Percentiles rank a stretch among this genome's conserved stretches.
Evolutionary conservation across 2,329 filamentous ascomycete species (phyloP).

Genomic region (Aspergillus calidoustus): DNA sequence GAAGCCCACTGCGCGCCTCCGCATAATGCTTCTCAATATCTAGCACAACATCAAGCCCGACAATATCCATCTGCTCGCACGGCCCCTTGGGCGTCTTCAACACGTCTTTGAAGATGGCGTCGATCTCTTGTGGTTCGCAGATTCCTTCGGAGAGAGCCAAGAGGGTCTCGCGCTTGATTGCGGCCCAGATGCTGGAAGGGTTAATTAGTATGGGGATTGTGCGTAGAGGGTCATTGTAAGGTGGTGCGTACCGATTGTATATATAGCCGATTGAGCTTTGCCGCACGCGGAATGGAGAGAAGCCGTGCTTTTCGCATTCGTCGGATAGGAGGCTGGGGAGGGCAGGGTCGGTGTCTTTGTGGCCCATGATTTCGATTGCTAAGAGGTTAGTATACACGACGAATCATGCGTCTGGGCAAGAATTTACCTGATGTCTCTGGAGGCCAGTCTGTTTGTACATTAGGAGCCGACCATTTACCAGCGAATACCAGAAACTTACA

Average conservation of each 20-base stretch:
- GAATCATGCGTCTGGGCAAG: too few relatives aligned
- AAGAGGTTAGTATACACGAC: background rate
- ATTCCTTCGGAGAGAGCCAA: conserved; percentile 41
- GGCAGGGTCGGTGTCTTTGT: conserved; percentile 35
- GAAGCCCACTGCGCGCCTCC: conserved; percentile 4
- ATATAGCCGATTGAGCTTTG: conserved; percentile 46
- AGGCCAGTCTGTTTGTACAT: conserved; percentile 39
- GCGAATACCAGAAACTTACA: conserved; percentile 33
- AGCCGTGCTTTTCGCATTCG: conserved; percentile 37
- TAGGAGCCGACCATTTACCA: too few relatives aligned
- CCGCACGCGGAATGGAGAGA: conserved; percentile 44
- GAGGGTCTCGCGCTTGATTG: conserved; percentile 49
- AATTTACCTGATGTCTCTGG: conserved; percentile 41
- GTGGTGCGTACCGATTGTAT: conserved; percentile 38
- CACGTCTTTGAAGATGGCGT: conserved; percentile 43
- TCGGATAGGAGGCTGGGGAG: conserved; percentile 36
- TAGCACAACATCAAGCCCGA: conserved; percentile 46
- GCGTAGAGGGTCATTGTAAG: too few relatives aligned
- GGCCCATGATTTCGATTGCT: conserved; percentile 48
- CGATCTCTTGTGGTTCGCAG: conserved; percentile 41
- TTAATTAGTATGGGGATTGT: background rate
- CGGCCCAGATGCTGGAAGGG: conserved; percentile 44
- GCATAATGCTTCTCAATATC: conserved; percentile 48
- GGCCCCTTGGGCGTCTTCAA: conserved; percentile 42
- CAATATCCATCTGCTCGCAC: conserved; percentile 48